Evolutionary conservation across 371 early-diverging fungal species (phyloP), one percentile per base, ranked within the genome.

Genomic region (Mucor irregularis): DNA sequence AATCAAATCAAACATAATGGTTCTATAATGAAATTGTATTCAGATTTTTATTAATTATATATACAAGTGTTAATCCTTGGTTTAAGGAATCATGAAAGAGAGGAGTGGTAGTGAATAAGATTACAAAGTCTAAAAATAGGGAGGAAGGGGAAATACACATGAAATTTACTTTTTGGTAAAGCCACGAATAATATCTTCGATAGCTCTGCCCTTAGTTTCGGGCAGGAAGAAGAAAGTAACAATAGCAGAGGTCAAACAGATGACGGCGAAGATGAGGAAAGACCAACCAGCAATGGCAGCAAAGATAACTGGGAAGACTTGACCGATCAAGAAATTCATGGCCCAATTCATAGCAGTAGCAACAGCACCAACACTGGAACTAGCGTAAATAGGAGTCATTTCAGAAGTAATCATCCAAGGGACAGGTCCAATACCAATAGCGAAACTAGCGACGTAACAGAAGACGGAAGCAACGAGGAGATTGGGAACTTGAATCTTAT

Each of bases 391-490:
- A 28, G 90, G 87, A 35, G 86, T 73, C 57, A 91, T 64, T 58
- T 91, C 90, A 5, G 87, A 81, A 5, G 84, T 82, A 25, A 90
- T 66, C 58, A 90, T 62, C 89, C 92, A 93, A 8, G 92, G 90
- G 37, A 92, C 86, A 0, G 88, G 86, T 24, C 93, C 91, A 19
- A 95, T 68, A 5, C 93, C 98, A 30, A 95, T 68, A 39, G 90
- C 90, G 69, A 90, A 96, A 38, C 81, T 78, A 11, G 87, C 85
- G 9, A 90, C 85, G 72, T 90, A 94, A 17, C 86, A 39, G 62
- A 90, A 83, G 50, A 91, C 78, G 46, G 85, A 78, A 1, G 83
- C 80, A 13, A 83, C 84, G 7, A 90, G 78, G 24, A 90, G 61
- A 13, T 71, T 61, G 5, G 74, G 66, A 10, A 80, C 55, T 9